Conservation (phyloP, 1,284 basidiomycete species). For the Sphagnurus paluster region DNA sequence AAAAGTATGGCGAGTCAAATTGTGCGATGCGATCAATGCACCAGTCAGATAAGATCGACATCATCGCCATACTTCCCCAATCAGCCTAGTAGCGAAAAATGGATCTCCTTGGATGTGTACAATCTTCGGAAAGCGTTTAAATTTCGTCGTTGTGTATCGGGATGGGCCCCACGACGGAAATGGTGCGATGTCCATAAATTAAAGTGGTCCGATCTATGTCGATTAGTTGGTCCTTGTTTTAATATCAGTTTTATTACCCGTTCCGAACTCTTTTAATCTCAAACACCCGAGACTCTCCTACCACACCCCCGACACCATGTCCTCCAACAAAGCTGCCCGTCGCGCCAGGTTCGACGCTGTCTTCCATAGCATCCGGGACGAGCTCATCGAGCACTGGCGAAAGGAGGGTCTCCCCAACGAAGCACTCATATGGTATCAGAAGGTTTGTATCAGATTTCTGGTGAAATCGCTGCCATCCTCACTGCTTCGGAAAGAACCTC, state of each 20-base stretch:
- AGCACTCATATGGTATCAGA: conserved; percentile 79
- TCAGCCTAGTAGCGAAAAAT: too few species aligned
- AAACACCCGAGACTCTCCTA: not conserved
- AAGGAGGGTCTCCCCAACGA: conserved; percentile 79
- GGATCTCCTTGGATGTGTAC: too few species aligned
- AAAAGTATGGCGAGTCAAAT: too few species aligned
- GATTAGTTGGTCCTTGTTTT: not conserved
- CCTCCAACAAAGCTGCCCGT: conserved; percentile 28
- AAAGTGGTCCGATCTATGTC: not conserved
- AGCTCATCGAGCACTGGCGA: conserved; percentile 65
- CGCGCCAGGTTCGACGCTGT: conserved; percentile 54
- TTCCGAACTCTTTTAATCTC: not conserved
- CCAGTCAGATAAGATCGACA: too few species aligned
- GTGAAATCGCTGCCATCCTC: conserved; percentile 1
- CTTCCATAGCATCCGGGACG: conserved; percentile 52
- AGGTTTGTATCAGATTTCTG: conserved; percentile 38
- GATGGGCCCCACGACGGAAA: too few species aligned
- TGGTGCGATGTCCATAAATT: not conserved
- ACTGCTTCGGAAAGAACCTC: conserved; percentile 70
- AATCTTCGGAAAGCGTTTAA: too few species aligned
- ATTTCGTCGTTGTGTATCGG: too few species aligned
- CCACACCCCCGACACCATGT: conserved; percentile 13
- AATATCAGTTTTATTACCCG: not conserved
- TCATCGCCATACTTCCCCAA: too few species aligned
- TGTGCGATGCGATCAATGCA: too few species aligned